A percentile compares a stretch with the other conserved stretches of the same genome.
Conservation (phyloP, 75 land plant species). For the Azolla pinnata region DNA sequence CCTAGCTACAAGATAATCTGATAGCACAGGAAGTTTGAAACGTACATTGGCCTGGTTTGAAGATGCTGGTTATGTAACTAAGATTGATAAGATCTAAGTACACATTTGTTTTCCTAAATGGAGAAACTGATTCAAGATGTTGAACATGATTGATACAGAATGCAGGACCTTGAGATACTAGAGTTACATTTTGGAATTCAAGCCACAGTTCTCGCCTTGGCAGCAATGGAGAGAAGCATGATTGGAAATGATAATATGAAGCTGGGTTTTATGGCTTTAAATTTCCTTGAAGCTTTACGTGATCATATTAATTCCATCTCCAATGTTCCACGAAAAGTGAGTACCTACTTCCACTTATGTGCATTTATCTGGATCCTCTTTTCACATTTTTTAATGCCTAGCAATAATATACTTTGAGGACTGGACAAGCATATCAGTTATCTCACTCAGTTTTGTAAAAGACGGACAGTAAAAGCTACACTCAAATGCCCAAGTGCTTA, state of each 20-base stretch:
- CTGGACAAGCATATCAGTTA: neutral
- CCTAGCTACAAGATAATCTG: no score
- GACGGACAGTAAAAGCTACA: no score
- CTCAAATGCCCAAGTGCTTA: no score
- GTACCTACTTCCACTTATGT: neutral
- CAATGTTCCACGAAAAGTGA: conserved; percentile 66
- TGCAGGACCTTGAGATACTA: conserved; percentile 83
- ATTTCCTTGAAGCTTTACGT: conserved; percentile 50
- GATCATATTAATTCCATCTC: conserved; percentile 62
- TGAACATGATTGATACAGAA: no score
- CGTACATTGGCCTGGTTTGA: no score
- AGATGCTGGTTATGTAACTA: no score
- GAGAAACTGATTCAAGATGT: no score
- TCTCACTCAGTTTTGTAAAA: neutral
- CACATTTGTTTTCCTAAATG: no score
- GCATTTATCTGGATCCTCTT: no score
- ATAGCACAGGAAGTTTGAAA: no score
- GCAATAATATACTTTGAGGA: neutral
- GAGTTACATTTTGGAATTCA: conserved; percentile 92
- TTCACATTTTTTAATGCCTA: neutral
- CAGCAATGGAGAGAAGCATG: conserved; percentile 40
- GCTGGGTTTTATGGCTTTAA: conserved; percentile 19
- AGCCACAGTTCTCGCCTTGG: conserved; percentile 60
- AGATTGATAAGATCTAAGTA: no score
- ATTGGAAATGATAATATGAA: conserved; percentile 29